phyloP scores from a whole-genome alignment of 2,329 filamentous ascomycete genomes.

The Fusarium domesticum region DNA sequence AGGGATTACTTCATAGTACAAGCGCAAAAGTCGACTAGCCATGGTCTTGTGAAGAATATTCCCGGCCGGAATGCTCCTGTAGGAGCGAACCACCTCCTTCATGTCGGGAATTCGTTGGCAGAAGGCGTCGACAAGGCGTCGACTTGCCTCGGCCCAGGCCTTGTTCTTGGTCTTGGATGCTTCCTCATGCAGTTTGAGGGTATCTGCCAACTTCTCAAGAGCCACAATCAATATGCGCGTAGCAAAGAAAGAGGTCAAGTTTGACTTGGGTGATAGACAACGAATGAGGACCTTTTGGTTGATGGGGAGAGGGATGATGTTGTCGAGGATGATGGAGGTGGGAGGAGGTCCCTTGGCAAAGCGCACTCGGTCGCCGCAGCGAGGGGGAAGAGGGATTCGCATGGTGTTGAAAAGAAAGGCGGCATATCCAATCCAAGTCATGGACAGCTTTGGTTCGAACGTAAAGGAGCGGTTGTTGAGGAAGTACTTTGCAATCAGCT shows the following conservation, averaged over 20 bases:
- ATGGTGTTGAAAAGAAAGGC: slow-evolving; percentile 82
- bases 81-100: slow-evolving; percentile 73
- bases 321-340: slow-evolving; percentile 75
- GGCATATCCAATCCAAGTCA: slow-evolving; percentile 93
- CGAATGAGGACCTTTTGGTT: slow-evolving; percentile 75
- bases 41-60: slow-evolving; percentile 76
- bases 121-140: slow-evolving; percentile 70
- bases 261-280: slow-evolving; percentile 74
- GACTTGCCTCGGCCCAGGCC: slow-evolving; percentile 68
- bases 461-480: slow-evolving; percentile 73
- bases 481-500: slow-evolving; percentile 87
- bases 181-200: slow-evolving; percentile 59
- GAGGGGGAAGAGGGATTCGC: slow-evolving; percentile 66
- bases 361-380: slow-evolving; percentile 64
- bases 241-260: slow-evolving; percentile 80
- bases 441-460: slow-evolving; percentile 86
- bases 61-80: slow-evolving; percentile 64
- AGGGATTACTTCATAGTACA: slow-evolving; percentile 84
- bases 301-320: slow-evolving; percentile 77
- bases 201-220: slow-evolving; percentile 70
- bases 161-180: slow-evolving; percentile 36
- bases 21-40: slow-evolving; percentile 69
- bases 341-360: slow-evolving; percentile 71
- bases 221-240: slow-evolving; percentile 75
- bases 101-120: slow-evolving; percentile 75